Base-by-base conservation (phyloP, 257 asterid genomes). In the Gentiana macrophylla region DNA sequence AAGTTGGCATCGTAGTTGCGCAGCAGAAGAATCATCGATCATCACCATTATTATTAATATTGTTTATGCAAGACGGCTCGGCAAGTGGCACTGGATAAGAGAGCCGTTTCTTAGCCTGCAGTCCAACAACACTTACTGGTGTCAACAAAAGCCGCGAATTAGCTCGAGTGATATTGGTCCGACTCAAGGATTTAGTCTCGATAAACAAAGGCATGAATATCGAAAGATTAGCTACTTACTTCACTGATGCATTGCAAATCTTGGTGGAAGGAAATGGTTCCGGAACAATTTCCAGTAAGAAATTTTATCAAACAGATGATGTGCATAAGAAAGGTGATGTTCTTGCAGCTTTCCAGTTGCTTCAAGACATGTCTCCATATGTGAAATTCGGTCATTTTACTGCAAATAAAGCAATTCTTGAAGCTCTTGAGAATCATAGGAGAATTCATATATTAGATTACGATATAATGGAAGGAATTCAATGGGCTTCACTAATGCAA, bases 101-200 rank as follows among this genome's bases (percentile, higher is more conserved):
- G 24, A 89, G 73, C 1, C 95, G 80, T 53, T 86, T 89, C 67
- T 73, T 81, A 0, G 73, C 95, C 38, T 74, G 59, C 8, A 75
- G 71, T 5, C 79, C 87, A 2, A 80, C 75, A 10, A 63, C 69
- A 7, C 70, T 81, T 50, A 57, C 79, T 4, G 90, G 91, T 3
- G 52, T 59, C 5, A 74, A 60, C 69, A 76, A 72, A 71, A 76
- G 81, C 79, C 76, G 73, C 1, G 94, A 84, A 57, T 61, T 86
- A 83, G 92, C 86, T 43, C 59, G 84, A 64, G 94, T 86, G 94
- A 81, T 86, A 84, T 84, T 86, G 91, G 81, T 81, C 79, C 89
- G 96, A 89, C 96, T 86, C 96, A 86, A 64, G 78, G 86, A 79
- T 60, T 78, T 86, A 67, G 91, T 72, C 13, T 76, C 92, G 4